Conservation (phyloP, 2,329 filamentous ascomycete genomes). For the Nothomitra cinnamomea region DNA sequence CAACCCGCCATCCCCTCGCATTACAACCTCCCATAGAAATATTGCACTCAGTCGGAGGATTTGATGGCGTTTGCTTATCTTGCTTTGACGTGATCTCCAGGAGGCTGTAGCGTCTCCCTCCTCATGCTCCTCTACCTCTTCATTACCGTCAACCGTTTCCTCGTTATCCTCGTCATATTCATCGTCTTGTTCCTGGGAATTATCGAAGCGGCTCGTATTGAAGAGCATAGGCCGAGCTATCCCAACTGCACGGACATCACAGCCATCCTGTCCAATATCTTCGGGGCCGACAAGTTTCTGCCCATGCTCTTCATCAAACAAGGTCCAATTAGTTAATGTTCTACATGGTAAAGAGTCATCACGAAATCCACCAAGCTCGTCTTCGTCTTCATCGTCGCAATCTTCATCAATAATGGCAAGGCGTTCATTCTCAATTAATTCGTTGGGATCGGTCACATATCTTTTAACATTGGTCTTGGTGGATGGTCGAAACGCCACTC, state of each 20-base stretch:
- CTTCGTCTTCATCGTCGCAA: not conserved
- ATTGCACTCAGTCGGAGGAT: conserved; percentile 2
- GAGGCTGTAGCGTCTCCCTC: not conserved
- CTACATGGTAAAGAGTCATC: not conserved
- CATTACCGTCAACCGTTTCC: not conserved
- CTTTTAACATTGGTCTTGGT: not conserved
- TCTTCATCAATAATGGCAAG: conserved; percentile 1
- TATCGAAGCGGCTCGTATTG: not conserved
- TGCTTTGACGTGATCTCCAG: too few species aligned
- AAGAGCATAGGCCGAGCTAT: not conserved
- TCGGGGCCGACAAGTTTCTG: not conserved
- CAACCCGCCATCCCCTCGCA: conserved; percentile 1
- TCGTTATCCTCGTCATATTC: not conserved
- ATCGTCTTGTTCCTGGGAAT: not conserved
- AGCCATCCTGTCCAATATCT: not conserved
- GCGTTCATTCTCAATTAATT: not conserved
- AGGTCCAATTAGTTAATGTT: not conserved
- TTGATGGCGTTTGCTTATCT: not conserved
- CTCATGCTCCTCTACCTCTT: too few species aligned
- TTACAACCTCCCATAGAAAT: conserved; percentile 2
- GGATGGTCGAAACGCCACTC: not conserved
- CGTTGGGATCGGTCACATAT: not conserved
- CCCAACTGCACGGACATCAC: not conserved
- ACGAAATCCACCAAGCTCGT: not conserved
- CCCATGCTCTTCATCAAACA: conserved; percentile 1